Percentiles rank a stretch among this genome's conserved stretches.
These are phyloP conservation scores for Podila minutissima DNA, from an alignment of 192 early-diverging fungal species.

Conservation along the genomic window DNA sequence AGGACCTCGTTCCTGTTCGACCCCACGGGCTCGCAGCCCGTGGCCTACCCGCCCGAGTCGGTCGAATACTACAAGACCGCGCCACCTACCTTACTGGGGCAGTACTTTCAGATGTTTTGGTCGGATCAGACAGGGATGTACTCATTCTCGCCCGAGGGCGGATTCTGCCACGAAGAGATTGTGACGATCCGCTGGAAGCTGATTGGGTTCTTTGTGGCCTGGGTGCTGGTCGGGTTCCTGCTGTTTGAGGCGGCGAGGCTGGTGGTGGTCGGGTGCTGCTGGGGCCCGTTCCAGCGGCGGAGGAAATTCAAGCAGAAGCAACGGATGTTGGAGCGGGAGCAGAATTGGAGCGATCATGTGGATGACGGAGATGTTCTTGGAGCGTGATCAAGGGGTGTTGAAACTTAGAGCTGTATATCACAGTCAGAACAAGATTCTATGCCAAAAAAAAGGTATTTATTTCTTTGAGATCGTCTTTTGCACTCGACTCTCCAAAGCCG, in stretches of 20 bases:
- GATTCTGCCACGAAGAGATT: conserved; percentile 68
- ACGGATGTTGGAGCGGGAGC: conserved; percentile 1
- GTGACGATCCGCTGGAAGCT: conserved; percentile 53
- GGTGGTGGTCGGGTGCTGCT: conserved; percentile 30
- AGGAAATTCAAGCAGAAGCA: conserved; percentile 17
- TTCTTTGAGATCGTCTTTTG: conserved; percentile 2
- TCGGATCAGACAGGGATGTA: conserved; percentile 71
- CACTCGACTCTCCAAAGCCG: conserved; percentile 2
- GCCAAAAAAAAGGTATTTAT: no score
- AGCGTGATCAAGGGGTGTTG: neutral
- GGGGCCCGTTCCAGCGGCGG: conserved; percentile 29
- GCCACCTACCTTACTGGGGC: conserved; percentile 62
- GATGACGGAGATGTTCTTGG: neutral
- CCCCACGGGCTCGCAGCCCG: conserved; percentile 66
- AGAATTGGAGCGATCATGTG: no score
- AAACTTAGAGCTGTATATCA: no score
- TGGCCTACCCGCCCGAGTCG: conserved; percentile 50
- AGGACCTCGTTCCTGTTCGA: conserved; percentile 74
- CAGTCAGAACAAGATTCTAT: no score
- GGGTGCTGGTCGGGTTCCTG: conserved; percentile 53
- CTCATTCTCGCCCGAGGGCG: conserved; percentile 65
- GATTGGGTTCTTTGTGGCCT: conserved; percentile 59
- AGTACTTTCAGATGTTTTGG: conserved; percentile 71
- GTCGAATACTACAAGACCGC: conserved; percentile 53
- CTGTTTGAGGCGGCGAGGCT: conserved; percentile 40